Evolutionary conservation across 768 basidiomycete genomes (phyloP).

Genomic region (Suillus tomentosus): DNA sequence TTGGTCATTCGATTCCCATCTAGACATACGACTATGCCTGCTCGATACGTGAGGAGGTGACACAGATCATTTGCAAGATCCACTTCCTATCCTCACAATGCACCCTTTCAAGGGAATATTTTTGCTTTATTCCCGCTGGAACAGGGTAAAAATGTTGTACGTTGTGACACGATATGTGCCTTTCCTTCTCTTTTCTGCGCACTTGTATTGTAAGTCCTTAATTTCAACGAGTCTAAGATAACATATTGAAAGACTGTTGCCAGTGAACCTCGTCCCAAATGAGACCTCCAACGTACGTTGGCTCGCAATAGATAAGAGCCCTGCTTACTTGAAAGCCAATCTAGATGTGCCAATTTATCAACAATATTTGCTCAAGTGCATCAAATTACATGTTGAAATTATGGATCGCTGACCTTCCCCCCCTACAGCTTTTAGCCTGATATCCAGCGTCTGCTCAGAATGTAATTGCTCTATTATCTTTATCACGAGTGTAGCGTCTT

Average conservation of each 20-base stretch:
- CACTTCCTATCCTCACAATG: not conserved
- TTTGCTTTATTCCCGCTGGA: conserved; percentile 6
- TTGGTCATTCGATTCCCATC: not conserved
- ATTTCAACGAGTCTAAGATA: not conserved
- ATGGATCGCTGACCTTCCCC: not conserved
- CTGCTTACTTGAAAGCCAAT: not conserved
- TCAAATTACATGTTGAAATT: not conserved
- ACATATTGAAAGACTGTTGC: not conserved
- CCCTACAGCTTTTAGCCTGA: conserved; percentile 4
- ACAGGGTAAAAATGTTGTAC: conserved; percentile 6
- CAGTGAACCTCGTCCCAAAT: not conserved
- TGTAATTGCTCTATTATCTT: not conserved
- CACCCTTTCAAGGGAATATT: conserved; percentile 2
- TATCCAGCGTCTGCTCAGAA: conserved; percentile 12
- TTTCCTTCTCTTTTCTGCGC: conserved; percentile 7
- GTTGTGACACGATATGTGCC: conserved; percentile 10
- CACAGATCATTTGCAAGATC: not conserved
- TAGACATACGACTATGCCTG: conserved; percentile 10
- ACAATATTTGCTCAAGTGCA: conserved; percentile 9
- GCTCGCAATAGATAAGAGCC: too few relatives aligned
- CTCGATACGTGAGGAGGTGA: conserved; percentile 7
- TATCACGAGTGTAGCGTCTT: not conserved
- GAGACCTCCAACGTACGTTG: conserved; percentile 1
- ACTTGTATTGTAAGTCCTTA: conserved; percentile 9
- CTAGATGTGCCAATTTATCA: conserved; percentile 8